These are phyloP conservation scores for Cyberlindnera mississippiensis DNA, from an alignment of 805 yeast species.

Conservation along the genomic window DNA sequence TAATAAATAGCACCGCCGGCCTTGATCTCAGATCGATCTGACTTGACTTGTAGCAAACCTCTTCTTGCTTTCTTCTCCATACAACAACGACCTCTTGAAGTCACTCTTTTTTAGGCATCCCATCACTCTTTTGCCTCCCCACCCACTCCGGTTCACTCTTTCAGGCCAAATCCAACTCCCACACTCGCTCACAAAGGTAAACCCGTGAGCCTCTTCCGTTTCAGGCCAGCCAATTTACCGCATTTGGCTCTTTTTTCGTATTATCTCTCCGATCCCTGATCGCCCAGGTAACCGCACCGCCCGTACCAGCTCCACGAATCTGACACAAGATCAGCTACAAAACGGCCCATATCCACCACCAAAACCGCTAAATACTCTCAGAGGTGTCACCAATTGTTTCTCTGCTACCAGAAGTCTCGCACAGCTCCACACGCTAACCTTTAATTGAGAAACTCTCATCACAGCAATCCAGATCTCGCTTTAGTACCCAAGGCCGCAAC, in stretches of 20 bases:
- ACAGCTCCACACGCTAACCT: too few species aligned
- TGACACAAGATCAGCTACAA: neutral
- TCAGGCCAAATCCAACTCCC: too few species aligned
- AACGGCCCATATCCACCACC: neutral
- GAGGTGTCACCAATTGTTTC: neutral
- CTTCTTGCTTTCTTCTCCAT: neutral
- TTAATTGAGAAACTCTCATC: too few species aligned
- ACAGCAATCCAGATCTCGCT: too few species aligned
- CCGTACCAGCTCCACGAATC: neutral
- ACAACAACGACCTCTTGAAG: neutral
- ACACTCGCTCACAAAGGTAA: too few species aligned
- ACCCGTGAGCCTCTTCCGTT: too few species aligned
- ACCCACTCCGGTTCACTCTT: too few species aligned
- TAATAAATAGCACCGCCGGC: conserved; percentile 1
- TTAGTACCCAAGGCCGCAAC: too few species aligned
- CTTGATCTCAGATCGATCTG: conserved; percentile 5
- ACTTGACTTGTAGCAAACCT: neutral
- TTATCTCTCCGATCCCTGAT: conserved; percentile 6
- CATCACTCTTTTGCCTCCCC: too few species aligned
- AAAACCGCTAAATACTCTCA: neutral
- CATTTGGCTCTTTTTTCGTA: conserved; percentile 4
- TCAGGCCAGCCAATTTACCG: conserved; percentile 2
- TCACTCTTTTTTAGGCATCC: too few species aligned
- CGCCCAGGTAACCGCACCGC: conserved; percentile 12
- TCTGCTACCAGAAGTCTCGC: too few species aligned